These are phyloP conservation scores for Rubia occidens DNA, from an alignment of 305 asterid species.

Conservation along the genomic window DNA sequence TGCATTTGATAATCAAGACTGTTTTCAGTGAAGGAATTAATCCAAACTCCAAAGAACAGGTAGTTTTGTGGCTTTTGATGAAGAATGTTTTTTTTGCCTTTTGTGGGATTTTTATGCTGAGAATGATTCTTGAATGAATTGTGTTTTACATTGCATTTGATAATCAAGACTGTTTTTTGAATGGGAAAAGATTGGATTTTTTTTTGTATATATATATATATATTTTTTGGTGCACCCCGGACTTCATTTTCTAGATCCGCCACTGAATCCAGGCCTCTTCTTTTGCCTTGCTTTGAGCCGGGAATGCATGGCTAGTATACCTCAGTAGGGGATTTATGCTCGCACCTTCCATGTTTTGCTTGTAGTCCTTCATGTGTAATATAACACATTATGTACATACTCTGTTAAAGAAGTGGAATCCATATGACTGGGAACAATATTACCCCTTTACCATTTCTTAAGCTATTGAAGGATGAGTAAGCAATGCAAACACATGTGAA, in stretches of 20 bases:
- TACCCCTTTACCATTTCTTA: background rate
- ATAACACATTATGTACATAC: background rate
- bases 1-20: background rate
- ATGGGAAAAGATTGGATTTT: background rate
- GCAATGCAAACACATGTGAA: background rate
- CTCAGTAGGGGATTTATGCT: background rate
- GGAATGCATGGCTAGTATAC: background rate
- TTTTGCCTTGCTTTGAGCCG: background rate
- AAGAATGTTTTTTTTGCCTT: background rate
- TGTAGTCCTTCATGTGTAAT: background rate
- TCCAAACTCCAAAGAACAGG: conserved; percentile 23
- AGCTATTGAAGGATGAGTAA: background rate
- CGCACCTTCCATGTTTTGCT: background rate
- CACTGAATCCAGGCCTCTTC: background rate
- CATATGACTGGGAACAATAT: background rate
- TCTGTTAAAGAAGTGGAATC: background rate
- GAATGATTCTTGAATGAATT: no score
- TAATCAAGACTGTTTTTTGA: background rate
- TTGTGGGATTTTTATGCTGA: no score
- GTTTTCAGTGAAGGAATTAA: background rate
- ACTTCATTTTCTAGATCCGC: no score
- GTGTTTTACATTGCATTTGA: background rate
- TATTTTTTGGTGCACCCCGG: no score
- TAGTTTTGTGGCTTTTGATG: background rate
- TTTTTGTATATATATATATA: no score